Evolutionary conservation across 371 early-diverging fungal species (phyloP).

Genomic region (Mortierella sp.): DNA sequence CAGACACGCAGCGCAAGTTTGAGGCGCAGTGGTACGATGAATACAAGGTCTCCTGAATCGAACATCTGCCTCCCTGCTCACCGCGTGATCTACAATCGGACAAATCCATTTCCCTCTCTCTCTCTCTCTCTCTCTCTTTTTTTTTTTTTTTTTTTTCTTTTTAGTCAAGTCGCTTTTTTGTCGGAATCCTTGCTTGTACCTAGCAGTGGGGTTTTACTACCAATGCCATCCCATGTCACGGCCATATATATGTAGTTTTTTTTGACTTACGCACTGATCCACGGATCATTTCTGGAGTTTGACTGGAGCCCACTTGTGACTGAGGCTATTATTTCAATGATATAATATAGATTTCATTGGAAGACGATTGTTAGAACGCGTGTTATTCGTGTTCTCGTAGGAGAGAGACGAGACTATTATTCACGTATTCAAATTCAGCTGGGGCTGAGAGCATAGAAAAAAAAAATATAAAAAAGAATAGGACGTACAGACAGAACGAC

Average conservation of each 20-base stretch:
- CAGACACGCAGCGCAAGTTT: no score
- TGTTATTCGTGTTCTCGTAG: not conserved
- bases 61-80: not conserved
- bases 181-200: not conserved
- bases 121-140: no score
- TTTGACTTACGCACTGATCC: conserved; percentile 28
- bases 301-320: conserved; percentile 61
- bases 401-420: not conserved
- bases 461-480: not conserved
- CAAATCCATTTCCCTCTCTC: not conserved
- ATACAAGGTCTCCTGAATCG: not conserved
- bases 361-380: not conserved
- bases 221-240: no score
- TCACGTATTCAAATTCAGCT: no score
- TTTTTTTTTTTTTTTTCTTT: conserved; percentile 3
- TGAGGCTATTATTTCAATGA: conserved; percentile 55
- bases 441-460: not conserved
- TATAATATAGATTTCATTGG: not conserved
- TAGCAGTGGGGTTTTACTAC: no score
- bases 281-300: conserved; percentile 53
- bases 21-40: not conserved
- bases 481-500: conserved; percentile 67
- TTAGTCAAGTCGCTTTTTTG: not conserved
- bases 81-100: not conserved
- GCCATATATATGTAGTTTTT: not conserved